Evolutionary conservation across 1,139 yeast species (phyloP), one percentile per base, ranked within the genome.

Genomic region (Yamadazyma taylorii): DNA sequence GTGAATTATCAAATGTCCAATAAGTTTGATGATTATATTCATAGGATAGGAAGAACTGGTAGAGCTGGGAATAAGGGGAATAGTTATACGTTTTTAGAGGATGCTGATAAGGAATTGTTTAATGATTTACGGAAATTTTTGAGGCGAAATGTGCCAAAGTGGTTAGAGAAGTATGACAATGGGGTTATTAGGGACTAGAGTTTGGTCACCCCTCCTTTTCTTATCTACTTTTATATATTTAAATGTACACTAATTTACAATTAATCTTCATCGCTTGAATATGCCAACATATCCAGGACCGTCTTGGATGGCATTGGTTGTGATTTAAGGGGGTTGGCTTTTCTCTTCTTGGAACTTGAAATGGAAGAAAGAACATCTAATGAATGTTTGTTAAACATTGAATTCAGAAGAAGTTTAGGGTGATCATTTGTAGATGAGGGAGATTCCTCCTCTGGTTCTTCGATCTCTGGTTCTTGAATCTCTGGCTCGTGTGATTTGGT

Each of bases 41-140:
- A 92, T 60, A 73, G 97, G 54, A 85, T 92, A 38, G 98, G 98
- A 36, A 80, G 98, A 61, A 92, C 98, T 1, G 98, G 97, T 24
- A 77, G 98, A 56, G 97, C 97, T 0, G 97, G 97, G 1, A 78
- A 78, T 35, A 58, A 58, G 5, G 97, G 98, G 35, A 67, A 74
- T 6, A 85, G 96, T 11, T 66, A 80, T 21, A 83, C 97, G 0
- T 85, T 87, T 48, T 51, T 86, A 25, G 81, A 75, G 33, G 72
- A 73, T 7, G 75, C 74, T 16, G 92, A 87, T 52, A 56, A 62
- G 3, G 78, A 67, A 0, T 60, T 80, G 1, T 69, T 82, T 39
- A 56, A 58, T 33, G 82, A 77, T 35, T 62, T 86, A 47, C 72
- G 70, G 46, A 69, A 61, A 41, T 71, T 78, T 53, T 61, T 81